Base-by-base conservation (phyloP, 345 rosid genomes). In the Schrenkiella parvula region DNA sequence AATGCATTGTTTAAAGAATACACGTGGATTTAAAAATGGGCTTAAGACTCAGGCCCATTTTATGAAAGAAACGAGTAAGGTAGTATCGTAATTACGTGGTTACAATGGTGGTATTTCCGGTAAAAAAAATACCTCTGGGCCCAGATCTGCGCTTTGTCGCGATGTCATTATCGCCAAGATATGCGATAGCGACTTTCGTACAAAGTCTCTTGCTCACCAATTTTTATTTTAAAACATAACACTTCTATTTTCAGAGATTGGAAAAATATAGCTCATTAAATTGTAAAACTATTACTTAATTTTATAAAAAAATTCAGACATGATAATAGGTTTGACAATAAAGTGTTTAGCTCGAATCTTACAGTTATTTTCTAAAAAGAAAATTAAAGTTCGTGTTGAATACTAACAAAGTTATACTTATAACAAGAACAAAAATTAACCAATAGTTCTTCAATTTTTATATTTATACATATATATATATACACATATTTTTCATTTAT, bases 161-260 rank as follows among this genome's bases (percentile, higher is more conserved):
- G 47, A 70, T 41, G 91, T 91, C 95, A 63, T 57, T 84, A 17
- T 87, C 92, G 12, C 74, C 34, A 48, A 84, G 97, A 91, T 91
- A 60, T 83, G 82, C 61, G 88, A 84, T 64, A 8, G 82, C 76
- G 84, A 89, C 80, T 44, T 64, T 54, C 51, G 26, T 38, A 29
- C 43, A 51, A 25, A 50, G 54, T 52, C 51, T 17, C 64, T 2
- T 29, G 21, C 53, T n/a, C 6, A 12, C 50, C 66, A 32, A n/a
- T 12, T 42, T 64, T 17, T 39, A 52, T 52, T 19, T 10, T 41
- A 13, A 4, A 18, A 23, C n/a, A 38, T 10, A 19, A 42, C 29
- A 42, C 29, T 44, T 47, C 4, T 38, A 38, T 35, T 55, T 4
- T 8, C 43, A 46, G 21, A 34, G 3, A n/a, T n/a, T n/a, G n/a